Evolutionary conservation across 2,329 filamentous ascomycete genomes (phyloP), one percentile per base, ranked within the genome.

Genomic region (Dendrostoma leiphaemia): DNA sequence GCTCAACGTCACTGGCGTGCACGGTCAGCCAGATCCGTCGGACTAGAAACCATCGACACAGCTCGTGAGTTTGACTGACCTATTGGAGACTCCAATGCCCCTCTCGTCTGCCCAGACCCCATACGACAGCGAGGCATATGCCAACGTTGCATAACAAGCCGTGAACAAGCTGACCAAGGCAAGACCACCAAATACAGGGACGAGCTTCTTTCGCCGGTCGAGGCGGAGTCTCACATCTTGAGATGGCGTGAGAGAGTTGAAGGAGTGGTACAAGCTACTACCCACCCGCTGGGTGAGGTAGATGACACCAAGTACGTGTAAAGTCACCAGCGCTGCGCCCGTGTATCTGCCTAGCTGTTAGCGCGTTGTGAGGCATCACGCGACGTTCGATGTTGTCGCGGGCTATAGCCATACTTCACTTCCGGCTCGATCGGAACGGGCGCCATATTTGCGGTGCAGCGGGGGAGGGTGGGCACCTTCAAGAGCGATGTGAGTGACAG

Each of bases 31-130:
- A n/a, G n/a, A n/a, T n/a, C n/a, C n/a, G n/a, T n/a, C n/a, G n/a
- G n/a, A 28, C 5, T 24, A 28, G 49, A 28, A 41, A 21, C 52
- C 62, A 17, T 64, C 17, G 8, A 7, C 21, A 23, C 8, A 15
- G 19, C 19, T 32, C 3, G 10, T 4, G n/a, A 23, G 28, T 4
- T 15, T 2, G 2, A 31, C 28, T 46, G 13, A 73, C 70, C 62
- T 60, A 29, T 62, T 53, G 8, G 63, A 61, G 10, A 65, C 50
- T 17, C 64, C 61, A 26, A 72, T 53, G 19, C 69, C 70, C 51
- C 69, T 66, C 49, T 72, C 64, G 29, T 68, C 65, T 13, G 71
- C 71, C 72, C 72, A 74, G 13, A 65, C 68, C 19, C 60, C 63
- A 56, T 73, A 74, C 3, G 72, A 74, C 15, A 74, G 58, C 3